Conservation (phyloP, 2,329 filamentous ascomycete genomes). For the Fusarium luffae region DNA sequence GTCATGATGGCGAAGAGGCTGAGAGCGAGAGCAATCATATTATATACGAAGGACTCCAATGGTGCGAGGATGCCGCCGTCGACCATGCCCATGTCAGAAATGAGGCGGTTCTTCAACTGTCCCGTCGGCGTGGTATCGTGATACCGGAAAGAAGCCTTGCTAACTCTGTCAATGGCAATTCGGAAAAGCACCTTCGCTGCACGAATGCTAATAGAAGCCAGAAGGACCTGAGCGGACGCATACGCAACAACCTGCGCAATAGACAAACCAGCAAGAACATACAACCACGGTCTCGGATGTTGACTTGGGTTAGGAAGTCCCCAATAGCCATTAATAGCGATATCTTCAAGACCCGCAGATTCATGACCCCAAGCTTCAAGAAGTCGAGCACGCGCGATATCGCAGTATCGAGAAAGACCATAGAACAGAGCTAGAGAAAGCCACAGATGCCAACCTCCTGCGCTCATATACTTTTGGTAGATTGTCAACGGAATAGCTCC, state of each 20-base stretch:
- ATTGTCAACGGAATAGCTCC: conserved; percentile 80
- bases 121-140: conserved; percentile 92
- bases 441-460: conserved; percentile 83
- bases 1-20: conserved; percentile 82
- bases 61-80: conserved; percentile 86
- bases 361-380: conserved; percentile 87
- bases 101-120: conserved; percentile 90
- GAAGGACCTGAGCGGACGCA: conserved; percentile 71
- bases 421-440: conserved; percentile 70
- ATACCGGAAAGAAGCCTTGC: conserved; percentile 85
- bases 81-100: conserved; percentile 88
- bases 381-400: conserved; percentile 79
- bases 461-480: conserved; percentile 88
- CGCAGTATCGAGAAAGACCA: conserved; percentile 69
- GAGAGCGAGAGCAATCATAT: conserved; percentile 75
- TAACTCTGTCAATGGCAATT: conserved; percentile 77
- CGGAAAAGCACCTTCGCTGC: conserved; percentile 81
- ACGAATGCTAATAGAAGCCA: conserved; percentile 81
- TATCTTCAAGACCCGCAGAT: conserved; percentile 39
- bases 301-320: conserved; percentile 69
- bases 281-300: conserved; percentile 79
- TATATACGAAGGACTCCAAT: conserved; percentile 77
- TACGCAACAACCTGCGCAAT: conserved; percentile 68
- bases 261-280: conserved; percentile 75
- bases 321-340: conserved; percentile 39